phyloP scores from a whole-genome alignment of 1,284 basidiomycete genomes.

The Boletus coffeatus region DNA sequence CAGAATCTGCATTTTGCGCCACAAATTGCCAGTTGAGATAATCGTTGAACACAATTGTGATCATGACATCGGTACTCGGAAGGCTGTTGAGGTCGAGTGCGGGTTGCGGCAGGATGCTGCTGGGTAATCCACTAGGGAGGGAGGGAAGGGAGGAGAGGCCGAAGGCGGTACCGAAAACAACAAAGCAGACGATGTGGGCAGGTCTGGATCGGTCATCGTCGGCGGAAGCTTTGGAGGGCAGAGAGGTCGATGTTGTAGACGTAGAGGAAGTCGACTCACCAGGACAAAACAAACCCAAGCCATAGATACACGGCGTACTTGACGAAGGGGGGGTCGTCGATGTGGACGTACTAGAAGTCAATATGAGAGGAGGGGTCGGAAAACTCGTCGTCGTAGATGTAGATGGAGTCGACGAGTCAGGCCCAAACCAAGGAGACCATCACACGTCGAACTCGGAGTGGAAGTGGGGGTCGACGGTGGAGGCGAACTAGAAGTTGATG shows the following conservation, averaged over 20 bases:
- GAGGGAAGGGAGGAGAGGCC: conserved; percentile 33
- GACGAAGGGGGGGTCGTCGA: background rate
- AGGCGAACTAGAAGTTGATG: background rate
- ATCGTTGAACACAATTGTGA: conserved; percentile 54
- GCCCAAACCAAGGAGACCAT: background rate
- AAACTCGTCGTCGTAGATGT: background rate
- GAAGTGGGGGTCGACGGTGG: background rate
- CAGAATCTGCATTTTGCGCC: conserved; percentile 37
- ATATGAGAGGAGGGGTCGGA: background rate
- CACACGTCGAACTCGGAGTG: background rate
- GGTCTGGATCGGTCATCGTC: conserved; percentile 49
- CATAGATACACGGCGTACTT: background rate
- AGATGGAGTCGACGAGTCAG: background rate
- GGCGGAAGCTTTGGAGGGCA: conserved; percentile 18
- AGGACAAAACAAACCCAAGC: background rate
- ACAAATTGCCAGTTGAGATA: conserved; percentile 64
- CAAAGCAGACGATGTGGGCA: conserved; percentile 39
- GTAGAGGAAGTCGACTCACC: background rate
- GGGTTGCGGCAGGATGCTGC: conserved; percentile 49
- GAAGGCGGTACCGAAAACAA: conserved; percentile 20
- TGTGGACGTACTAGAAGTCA: background rate
- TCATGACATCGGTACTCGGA: conserved; percentile 38
- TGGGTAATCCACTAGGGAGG: conserved; percentile 56
- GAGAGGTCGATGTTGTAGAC: background rate
- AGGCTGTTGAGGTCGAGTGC: conserved; percentile 26